Base-by-base conservation (phyloP, 148 eudicot genomes). In the Nepenthes mirabilis region DNA sequence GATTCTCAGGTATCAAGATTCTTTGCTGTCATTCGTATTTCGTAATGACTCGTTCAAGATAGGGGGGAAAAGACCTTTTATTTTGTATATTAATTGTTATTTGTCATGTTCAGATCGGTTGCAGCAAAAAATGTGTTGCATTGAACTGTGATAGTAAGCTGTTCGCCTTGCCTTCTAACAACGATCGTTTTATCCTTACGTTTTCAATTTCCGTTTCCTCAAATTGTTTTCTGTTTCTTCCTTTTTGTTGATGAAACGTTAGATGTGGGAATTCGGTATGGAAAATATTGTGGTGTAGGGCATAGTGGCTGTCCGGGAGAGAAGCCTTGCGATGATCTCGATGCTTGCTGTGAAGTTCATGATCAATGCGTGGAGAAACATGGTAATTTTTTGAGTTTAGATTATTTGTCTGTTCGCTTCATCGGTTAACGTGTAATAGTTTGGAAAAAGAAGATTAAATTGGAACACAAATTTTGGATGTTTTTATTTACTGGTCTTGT, bases 281-380 rank as follows among this genome's bases (percentile, higher is more conserved):
- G 98, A 14, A 91, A 91, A 59, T 91, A 83, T 56, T 91, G 98
- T 13, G 98, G 98, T 14, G 96, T 91, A 52, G 98, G 98, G 64
- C 84, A 90, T 73, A 81, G 76, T 34, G 98, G 98, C 47, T 91
- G 98, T 58, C 82, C 90, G 0, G 98, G 96, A 4, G 98, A 91
- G 64, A 79, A 83, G 65, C 94, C 98, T 37, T 91, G 98, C 40
- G 98, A 91, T 72, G 96, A 91, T 68, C 77, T 91, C 33, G 98
- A 91, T 59, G 87, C 98, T 67, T 91, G 98, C 70, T 91, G 98
- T 63, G 55, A 85, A 77, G 70, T 82, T 74, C 98, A 91, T 35
- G 98, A 91, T 23, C 85, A 88, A 33, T 91, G 96, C 40, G 96
- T 85, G 1, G 94, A 63, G n/a, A 82, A 78, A 65, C 72, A 77